phyloP scores from a whole-genome alignment of 352 stramenopile species.

The Phytophthora cajani region DNA sequence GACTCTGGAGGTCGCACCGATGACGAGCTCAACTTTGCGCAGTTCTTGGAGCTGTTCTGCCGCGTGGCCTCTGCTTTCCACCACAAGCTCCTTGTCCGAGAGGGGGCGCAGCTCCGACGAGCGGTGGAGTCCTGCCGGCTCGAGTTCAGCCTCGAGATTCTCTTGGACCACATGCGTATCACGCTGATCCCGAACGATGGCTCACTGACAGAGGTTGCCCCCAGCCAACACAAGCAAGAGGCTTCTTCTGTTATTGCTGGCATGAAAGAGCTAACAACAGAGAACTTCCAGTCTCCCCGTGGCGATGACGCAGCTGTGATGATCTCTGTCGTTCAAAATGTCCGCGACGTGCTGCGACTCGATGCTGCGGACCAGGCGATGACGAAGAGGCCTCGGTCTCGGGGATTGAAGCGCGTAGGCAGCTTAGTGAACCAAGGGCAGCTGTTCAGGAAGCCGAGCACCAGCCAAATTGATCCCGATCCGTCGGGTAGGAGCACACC shows the following conservation, averaged over 20 bases:
- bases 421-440: constrained; percentile 19
- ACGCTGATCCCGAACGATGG: constrained; percentile 32
- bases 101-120: constrained; percentile 60
- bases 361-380: constrained; percentile 18
- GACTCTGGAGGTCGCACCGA: not conserved
- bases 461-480: constrained; percentile 3
- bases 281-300: constrained; percentile 16
- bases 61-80: constrained; percentile 63
- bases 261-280: not conserved
- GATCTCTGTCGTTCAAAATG: constrained; percentile 35
- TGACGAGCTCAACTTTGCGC: constrained; percentile 51
- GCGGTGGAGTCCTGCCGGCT: constrained; percentile 64
- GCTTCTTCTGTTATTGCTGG: not conserved
- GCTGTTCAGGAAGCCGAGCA: constrained; percentile 21
- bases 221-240: constrained; percentile 4
- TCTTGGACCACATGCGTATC: constrained; percentile 67
- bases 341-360: constrained; percentile 35
- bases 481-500: constrained; percentile 1
- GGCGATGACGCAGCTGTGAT: constrained; percentile 20
- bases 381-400: constrained; percentile 25
- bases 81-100: constrained; percentile 46
- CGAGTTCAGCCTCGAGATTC: constrained; percentile 67
- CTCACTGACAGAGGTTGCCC: not conserved
- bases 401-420: constrained; percentile 24
- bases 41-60: constrained; percentile 76